These are phyloP conservation scores for Trichoderma virens DNA, from an alignment of 495 filamentous ascomycete genomes.

Conservation along the genomic window DNA sequence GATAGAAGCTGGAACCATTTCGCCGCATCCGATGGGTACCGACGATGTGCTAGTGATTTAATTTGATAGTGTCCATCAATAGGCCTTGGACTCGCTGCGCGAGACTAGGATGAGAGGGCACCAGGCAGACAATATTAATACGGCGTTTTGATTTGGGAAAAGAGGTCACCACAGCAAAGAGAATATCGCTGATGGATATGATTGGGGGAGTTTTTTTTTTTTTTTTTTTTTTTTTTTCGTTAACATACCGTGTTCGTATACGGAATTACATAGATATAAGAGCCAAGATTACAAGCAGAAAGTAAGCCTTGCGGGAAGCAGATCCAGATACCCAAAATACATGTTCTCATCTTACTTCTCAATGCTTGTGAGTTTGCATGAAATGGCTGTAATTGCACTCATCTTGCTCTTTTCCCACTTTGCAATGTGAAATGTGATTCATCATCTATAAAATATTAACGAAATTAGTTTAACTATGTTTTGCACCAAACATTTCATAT, in stretches of 20 bases:
- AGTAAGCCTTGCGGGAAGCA: neutral
- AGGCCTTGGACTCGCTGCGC: neutral
- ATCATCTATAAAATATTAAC: too few species aligned
- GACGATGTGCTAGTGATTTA: too few species aligned
- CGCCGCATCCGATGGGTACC: too few species aligned
- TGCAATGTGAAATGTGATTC: too few species aligned
- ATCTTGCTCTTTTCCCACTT: too few species aligned
- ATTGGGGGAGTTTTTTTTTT: neutral
- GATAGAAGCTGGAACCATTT: too few species aligned
- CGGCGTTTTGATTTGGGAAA: neutral
- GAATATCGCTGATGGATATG: neutral
- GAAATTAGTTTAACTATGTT: too few species aligned
- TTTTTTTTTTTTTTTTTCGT: neutral
- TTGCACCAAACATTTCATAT: too few species aligned
- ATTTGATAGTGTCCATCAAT: neutral
- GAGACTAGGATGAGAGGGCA: neutral
- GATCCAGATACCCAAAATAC: neutral
- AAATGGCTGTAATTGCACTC: too few species aligned
- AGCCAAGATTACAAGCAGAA: neutral
- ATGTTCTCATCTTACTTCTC: too few species aligned
- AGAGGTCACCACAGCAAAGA: neutral
- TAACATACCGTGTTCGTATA: neutral
- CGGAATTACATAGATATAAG: neutral
- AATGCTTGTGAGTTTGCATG: too few species aligned
- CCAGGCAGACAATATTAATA: neutral